Evolutionary conservation across 1,139 yeast species (phyloP), one percentile per base, ranked within the genome.

Genomic region (Candida neerlandica): DNA sequence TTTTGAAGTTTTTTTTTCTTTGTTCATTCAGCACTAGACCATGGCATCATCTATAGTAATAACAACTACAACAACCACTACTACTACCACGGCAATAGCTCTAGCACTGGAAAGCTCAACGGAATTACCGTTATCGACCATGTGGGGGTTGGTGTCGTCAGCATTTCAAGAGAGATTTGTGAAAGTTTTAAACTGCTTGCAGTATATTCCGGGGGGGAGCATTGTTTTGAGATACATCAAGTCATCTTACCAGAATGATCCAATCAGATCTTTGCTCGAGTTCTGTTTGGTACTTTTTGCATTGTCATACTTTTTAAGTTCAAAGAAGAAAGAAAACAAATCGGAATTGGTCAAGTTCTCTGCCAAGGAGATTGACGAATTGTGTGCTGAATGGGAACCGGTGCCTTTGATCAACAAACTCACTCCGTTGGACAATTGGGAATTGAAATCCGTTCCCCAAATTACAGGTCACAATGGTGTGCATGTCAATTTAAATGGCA

Each of bases 171-270:
- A 70, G 32, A 64, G 63, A 29, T 72, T 76, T 52, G 66, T 72
- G 14, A 63, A 60, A 37, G 73, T 73, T 55, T 63, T 76, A 52
- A 69, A 73, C 56, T 58, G 58, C 44, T 65, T 77, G 47, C 73
- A 69, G 40, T 64, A 62, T 40, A 54, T 89, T 23, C 99, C 99
- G 1, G 98, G 98, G 38, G 96, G 97, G 14, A 77, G 78, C 33
- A 81, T 87, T 49, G 68, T 90, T 16, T 73, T 89, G 45, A 77
- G 92, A 51, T 94, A 94, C 67, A 85, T 94, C 61, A 81, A 80
- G 58, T 85, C 91, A n/a, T 90, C 97, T 3, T 92, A 92, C 66
- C 92, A 90, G 65, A 82, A 94, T 69, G 99, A 94, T 67, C 99
- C 99, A 1, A 79, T 90, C 52, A 81, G 99, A 59, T 89, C 98